Base-by-base conservation (phyloP, 169 alveolate genomes). In the Amoebophrya sp. region DNA sequence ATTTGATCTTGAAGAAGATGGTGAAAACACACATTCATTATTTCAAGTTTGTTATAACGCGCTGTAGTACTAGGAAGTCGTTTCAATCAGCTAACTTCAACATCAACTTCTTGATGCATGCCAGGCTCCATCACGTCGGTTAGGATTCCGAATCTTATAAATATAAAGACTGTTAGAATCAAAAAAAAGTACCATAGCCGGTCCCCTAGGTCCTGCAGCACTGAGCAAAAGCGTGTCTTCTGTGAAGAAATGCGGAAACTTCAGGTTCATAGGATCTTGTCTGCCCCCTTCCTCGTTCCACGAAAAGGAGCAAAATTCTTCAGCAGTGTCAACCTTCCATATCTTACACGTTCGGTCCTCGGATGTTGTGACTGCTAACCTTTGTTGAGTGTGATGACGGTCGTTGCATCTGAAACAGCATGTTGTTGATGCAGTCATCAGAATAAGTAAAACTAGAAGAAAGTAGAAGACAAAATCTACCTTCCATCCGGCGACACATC, bases 401-500 rank as follows among this genome's bases (percentile, higher is more conserved):
- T n/a, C n/a, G n/a, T n/a, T n/a, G n/a, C n/a, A n/a, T n/a, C n/a
- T n/a, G n/a, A n/a, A n/a, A n/a, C n/a, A n/a, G n/a, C n/a, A n/a
- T n/a, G n/a, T n/a, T n/a, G n/a, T n/a, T n/a, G n/a, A n/a, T n/a
- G n/a, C n/a, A n/a, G n/a, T n/a, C n/a, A n/a, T n/a, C n/a, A n/a
- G n/a, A n/a, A n/a, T n/a, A n/a, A n/a, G n/a, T n/a, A n/a, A n/a
- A n/a, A n/a, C n/a, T n/a, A 47, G 18, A 47, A 47, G 65, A 18
- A 65, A 65, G n/a, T 0, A 26, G 33, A 65, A 65, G n/a, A 65
- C 33, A 65, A 65, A 65, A 26, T 36, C 10, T 65, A 65, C 83
- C n/a, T 65, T 65, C n/a, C 83, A 18, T 65, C 83, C n/a, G 83
- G 83, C 33, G 83, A 65, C 2, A 65, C 83, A 36, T 65, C 83